Evolutionary conservation across 805 yeast species (phyloP).

Genomic region (Ogataea siamensis): DNA sequence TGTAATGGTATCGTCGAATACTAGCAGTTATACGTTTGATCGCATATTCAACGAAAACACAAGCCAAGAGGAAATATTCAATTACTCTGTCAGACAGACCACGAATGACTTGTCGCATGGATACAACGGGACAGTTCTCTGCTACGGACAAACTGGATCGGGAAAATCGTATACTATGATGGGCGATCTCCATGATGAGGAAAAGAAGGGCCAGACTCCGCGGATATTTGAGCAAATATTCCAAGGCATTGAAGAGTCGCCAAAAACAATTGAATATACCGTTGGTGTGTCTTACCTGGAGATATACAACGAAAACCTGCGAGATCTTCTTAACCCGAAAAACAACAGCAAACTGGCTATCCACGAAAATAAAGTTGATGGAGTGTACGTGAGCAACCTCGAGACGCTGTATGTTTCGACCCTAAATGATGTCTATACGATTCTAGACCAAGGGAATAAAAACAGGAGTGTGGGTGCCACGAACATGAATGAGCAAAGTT

Average conservation of each 20-base stretch:
- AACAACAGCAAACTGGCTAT: slow-evolving; percentile 43
- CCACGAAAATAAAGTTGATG: slow-evolving; percentile 62
- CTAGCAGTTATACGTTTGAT: slow-evolving; percentile 55
- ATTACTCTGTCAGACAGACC: slow-evolving; percentile 56
- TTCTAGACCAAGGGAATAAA: slow-evolving; percentile 57
- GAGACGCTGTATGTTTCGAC: slow-evolving; percentile 58
- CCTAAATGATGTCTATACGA: slow-evolving; percentile 53
- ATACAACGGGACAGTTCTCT: slow-evolving; percentile 34
- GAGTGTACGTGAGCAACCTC: slow-evolving; percentile 71
- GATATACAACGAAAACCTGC: slow-evolving; percentile 72
- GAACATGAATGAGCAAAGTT: slow-evolving; percentile 67
- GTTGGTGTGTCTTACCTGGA: slow-evolving; percentile 77
- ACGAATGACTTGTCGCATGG: slow-evolving; percentile 73
- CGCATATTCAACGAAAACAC: slow-evolving; percentile 52
- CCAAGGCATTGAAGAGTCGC: slow-evolving; percentile 44
- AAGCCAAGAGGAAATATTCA: slow-evolving; percentile 57
- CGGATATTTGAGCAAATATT: slow-evolving; percentile 68
- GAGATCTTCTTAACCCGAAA: slow-evolving; percentile 61
- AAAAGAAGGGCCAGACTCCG: slow-evolving; percentile 64
- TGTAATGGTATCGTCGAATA: slow-evolving; percentile 13
- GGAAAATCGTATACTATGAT: slow-evolving; percentile 87
- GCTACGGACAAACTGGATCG: slow-evolving; percentile 85
- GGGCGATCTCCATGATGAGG: slow-evolving; percentile 42
- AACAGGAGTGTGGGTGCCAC: slow-evolving; percentile 60
- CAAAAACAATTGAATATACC: slow-evolving; percentile 58